Evolutionary conservation across 768 basidiomycete genomes (phyloP).

Genomic region (Sporobolomyces phaffii): DNA sequence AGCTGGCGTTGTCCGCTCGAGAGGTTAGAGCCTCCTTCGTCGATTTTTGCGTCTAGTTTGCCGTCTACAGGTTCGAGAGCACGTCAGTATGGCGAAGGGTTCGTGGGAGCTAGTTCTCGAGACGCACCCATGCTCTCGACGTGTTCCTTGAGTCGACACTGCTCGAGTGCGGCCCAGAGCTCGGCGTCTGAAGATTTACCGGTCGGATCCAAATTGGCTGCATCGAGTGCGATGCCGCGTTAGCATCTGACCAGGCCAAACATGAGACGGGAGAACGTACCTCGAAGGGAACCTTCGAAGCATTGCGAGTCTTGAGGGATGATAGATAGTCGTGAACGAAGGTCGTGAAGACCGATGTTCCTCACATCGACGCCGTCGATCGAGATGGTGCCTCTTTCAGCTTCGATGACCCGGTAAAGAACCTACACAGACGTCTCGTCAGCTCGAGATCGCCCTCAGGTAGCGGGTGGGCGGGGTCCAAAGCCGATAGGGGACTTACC

Average conservation of each 20-base stretch:
- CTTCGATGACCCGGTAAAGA: slow-evolving; percentile 59
- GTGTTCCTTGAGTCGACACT: slow-evolving; percentile 52
- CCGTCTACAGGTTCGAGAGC: too few relatives aligned
- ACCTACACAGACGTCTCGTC: slow-evolving; percentile 49
- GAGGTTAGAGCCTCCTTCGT: slow-evolving; percentile 74
- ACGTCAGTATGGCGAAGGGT: too few relatives aligned
- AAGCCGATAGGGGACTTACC: slow-evolving; percentile 7
- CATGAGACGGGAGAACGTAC: neutral
- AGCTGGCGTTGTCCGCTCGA: slow-evolving; percentile 81
- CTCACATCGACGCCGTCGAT: slow-evolving; percentile 58
- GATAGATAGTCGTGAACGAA: slow-evolving; percentile 53
- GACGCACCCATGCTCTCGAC: slow-evolving; percentile 42
- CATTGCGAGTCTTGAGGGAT: slow-evolving; percentile 57
- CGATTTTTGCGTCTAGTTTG: slow-evolving; percentile 64
- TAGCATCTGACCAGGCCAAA: neutral
- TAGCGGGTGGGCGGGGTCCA: too few relatives aligned
- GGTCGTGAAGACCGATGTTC: slow-evolving; percentile 55
- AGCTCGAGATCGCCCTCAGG: too few relatives aligned
- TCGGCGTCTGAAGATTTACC: slow-evolving; percentile 66
- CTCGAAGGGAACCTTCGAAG: slow-evolving; percentile 34
- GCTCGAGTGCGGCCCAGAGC: slow-evolving; percentile 79
- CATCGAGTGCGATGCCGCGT: slow-evolving; percentile 51
- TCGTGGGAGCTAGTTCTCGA: too few relatives aligned
- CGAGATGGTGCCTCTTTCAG: slow-evolving; percentile 56
- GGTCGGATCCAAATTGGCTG: slow-evolving; percentile 81